A percentile compares a stretch with the other conserved stretches of the same genome.
Conservation (phyloP, 2,329 filamentous ascomycete genomes). For the Eutypella sp. region DNA sequence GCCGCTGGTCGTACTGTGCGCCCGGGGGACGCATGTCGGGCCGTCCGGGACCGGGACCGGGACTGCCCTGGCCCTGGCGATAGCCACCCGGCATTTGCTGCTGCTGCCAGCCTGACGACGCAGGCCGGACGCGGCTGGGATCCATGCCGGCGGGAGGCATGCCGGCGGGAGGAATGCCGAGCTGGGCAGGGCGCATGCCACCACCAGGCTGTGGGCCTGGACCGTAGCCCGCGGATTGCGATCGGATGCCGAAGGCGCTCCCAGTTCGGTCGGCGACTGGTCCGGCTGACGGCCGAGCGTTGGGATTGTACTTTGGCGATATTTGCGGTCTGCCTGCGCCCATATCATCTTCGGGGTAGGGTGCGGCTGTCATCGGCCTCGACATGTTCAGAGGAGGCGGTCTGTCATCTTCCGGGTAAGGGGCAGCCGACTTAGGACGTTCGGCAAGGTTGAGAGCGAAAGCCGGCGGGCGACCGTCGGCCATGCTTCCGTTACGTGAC, state of each 20-base stretch:
- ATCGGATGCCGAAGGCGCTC: slow-evolving; percentile 52
- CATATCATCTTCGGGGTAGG: slow-evolving; percentile 51
- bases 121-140: slow-evolving; percentile 35
- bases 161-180: slow-evolving; percentile 36
- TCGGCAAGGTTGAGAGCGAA: slow-evolving; percentile 47
- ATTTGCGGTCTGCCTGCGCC: slow-evolving; percentile 23
- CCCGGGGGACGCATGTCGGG: slow-evolving; percentile 20
- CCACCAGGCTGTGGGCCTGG: slow-evolving; percentile 22
- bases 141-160: slow-evolving; percentile 37
- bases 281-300: slow-evolving; percentile 44
- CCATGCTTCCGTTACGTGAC: slow-evolving; percentile 33
- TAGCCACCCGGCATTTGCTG: slow-evolving; percentile 38
- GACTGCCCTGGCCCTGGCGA: slow-evolving; percentile 18
- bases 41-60: slow-evolving; percentile 31
- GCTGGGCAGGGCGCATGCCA: slow-evolving; percentile 37
- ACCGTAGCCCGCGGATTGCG: slow-evolving; percentile 27
- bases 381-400: slow-evolving; percentile 43
- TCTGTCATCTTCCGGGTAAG: slow-evolving; percentile 66
- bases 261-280: slow-evolving; percentile 44
- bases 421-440: slow-evolving; percentile 54
- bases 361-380: slow-evolving; percentile 42
- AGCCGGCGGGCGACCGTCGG: slow-evolving; percentile 37
- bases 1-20: slow-evolving; percentile 24
- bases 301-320: slow-evolving; percentile 40
- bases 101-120: slow-evolving; percentile 41